Conservation (phyloP, 192 early-diverging fungal species). For the Dissophora globulifera region DNA sequence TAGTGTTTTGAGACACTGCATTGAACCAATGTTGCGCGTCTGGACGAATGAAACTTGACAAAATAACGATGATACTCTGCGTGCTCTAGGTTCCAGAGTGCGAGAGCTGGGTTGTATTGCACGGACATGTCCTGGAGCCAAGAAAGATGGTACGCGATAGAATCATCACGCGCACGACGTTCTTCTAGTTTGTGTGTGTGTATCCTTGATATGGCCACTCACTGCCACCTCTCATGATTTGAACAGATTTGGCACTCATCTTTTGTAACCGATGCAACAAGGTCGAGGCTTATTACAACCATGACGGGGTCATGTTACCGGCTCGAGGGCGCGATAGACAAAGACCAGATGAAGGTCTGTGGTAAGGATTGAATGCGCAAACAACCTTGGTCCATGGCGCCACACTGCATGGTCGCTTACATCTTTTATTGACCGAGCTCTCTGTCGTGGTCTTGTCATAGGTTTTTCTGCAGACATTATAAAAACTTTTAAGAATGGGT, state of each 20-base stretch:
- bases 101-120: background rate
- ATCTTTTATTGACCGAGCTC: background rate
- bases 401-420: background rate
- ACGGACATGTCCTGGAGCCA: constrained; percentile 9
- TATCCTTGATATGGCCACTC: background rate
- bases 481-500: constrained; percentile 5
- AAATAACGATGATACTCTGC: background rate
- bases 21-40: background rate
- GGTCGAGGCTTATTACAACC: constrained; percentile 5
- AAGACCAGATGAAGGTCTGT: constrained; percentile 3
- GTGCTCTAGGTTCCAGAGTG: background rate
- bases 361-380: constrained; percentile 1
- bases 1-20: background rate
- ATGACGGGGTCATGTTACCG: constrained; percentile 5
- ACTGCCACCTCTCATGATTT: background rate
- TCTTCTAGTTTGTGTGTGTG: background rate
- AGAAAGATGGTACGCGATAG: constrained; percentile 1
- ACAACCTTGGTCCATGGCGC: background rate
- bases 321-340: constrained; percentile 11
- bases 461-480: constrained; percentile 15
- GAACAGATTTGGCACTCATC: constrained; percentile 23
- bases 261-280: background rate
- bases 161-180: background rate
- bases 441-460: too few species aligned
- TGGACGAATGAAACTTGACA: background rate